A percentile compares a stretch with the other conserved stretches of the same genome.
Evolutionary conservation across 768 basidiomycete species (phyloP).

Genomic region (Mycena sanguinolenta): DNA sequence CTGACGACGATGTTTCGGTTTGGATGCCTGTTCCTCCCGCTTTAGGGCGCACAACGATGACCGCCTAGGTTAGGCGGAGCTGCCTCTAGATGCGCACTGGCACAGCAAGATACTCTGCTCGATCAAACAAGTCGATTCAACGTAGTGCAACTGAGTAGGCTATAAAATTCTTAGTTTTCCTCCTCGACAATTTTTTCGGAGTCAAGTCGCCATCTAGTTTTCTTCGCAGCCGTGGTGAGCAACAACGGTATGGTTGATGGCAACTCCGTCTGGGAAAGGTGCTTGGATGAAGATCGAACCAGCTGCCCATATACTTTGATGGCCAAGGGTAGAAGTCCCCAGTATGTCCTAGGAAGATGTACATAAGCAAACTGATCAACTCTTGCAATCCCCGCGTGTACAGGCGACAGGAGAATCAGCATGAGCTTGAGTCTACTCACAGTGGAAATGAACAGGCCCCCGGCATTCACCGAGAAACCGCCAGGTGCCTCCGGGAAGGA

Average conservation of each 20-base stretch:
- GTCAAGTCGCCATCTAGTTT: conserved; percentile 13
- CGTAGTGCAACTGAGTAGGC: conserved; percentile 17
- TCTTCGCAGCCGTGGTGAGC: conserved; percentile 30
- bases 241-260: conserved; percentile 38
- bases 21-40: too few species aligned
- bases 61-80: too few species aligned
- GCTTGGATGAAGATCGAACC: conserved; percentile 39
- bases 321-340: conserved; percentile 37
- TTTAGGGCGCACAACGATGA: too few species aligned
- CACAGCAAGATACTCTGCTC: neutral
- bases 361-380: conserved; percentile 23
- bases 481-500: conserved; percentile 36
- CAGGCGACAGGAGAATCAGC: conserved; percentile 14
- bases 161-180: conserved; percentile 23
- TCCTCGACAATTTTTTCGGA: conserved; percentile 25
- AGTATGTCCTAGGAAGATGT: conserved; percentile 32
- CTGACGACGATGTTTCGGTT: too few species aligned
- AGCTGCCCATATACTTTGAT: conserved; percentile 38
- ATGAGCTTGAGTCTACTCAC: conserved; percentile 28
- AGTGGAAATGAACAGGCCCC: conserved; percentile 38
- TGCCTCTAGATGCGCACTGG: too few species aligned
- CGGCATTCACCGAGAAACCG: conserved; percentile 34
- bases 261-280: conserved; percentile 37
- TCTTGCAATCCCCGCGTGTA: conserved; percentile 15
- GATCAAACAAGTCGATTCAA: conserved; percentile 22